These are phyloP conservation scores for Plantago ovata DNA, from an alignment of 257 asterid genomes.

Conservation along the genomic window DNA sequence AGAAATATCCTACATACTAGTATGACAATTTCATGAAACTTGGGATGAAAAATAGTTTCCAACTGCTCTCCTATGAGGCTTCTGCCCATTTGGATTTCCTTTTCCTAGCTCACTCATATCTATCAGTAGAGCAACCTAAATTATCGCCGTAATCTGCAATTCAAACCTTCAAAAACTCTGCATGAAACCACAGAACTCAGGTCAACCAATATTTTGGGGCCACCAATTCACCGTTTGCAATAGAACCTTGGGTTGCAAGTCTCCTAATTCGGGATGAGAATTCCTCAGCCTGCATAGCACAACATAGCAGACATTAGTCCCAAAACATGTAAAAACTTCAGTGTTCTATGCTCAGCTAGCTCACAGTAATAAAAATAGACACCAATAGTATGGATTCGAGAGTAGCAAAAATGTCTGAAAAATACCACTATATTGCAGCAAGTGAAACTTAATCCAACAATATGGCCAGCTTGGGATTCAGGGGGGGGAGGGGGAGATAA, in stretches of 20 bases:
- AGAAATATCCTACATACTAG: too few relatives aligned
- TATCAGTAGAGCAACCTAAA: neutral
- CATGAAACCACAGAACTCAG: constrained; percentile 18
- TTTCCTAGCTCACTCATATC: too few relatives aligned
- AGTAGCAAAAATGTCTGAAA: too few relatives aligned
- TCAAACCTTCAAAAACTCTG: neutral
- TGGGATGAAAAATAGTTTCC: too few relatives aligned
- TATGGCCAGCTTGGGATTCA: too few relatives aligned
- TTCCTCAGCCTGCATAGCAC: constrained; percentile 61
- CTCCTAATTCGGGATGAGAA: constrained; percentile 77
- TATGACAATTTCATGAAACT: too few relatives aligned
- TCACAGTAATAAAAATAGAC: neutral
- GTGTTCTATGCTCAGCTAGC: too few relatives aligned
- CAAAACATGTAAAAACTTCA: neutral
- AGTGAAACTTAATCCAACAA: too few relatives aligned
- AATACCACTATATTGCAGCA: too few relatives aligned
- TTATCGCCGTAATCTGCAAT: neutral
- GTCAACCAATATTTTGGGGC: constrained; percentile 65
- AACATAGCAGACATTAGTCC: neutral
- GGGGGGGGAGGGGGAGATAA: too few relatives aligned
- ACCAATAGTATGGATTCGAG: neutral
- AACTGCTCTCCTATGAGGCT: too few relatives aligned
- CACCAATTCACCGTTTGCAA: constrained; percentile 38
- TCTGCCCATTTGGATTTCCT: too few relatives aligned
- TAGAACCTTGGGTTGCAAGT: constrained; percentile 71